Percentiles rank a stretch among this genome's conserved stretches.
These are phyloP conservation scores for Avicennia marina DNA, from an alignment of 257 asterid genomes.

Conservation along the genomic window DNA sequence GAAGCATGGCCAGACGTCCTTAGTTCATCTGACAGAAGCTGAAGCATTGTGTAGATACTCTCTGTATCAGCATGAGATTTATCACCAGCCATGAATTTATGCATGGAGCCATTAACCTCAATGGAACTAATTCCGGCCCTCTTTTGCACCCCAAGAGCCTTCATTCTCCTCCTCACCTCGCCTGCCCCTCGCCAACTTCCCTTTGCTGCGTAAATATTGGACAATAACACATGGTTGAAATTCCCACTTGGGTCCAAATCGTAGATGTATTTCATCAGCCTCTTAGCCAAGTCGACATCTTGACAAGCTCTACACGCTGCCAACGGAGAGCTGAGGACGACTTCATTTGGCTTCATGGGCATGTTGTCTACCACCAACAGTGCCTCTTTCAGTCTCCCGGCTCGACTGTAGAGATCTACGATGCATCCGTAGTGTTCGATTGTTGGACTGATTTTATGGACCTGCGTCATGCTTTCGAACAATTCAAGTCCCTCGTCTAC, in stretches of 20 bases:
- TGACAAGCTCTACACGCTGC: conserved; percentile 54
- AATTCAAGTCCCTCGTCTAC: conserved; percentile 44
- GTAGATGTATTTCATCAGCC: conserved; percentile 38
- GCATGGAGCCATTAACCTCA: conserved; percentile 42
- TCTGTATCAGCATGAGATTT: conserved; percentile 45
- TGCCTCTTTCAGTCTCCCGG: conserved; percentile 71
- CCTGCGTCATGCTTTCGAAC: conserved; percentile 42
- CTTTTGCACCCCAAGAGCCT: conserved; percentile 60
- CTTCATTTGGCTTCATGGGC: conserved; percentile 73
- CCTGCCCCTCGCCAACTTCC: conserved; percentile 81
- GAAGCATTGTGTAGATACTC: conserved; percentile 34
- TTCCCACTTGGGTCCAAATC: conserved; percentile 52
- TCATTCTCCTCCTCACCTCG: conserved; percentile 71
- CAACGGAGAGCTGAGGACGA: conserved; percentile 59
- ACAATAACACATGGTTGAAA: conserved; percentile 52
- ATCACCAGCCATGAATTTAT: conserved; percentile 62
- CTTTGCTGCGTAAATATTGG: conserved; percentile 58
- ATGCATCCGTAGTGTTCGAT: conserved; percentile 80
- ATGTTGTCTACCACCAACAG: conserved; percentile 38
- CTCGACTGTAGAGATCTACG: conserved; percentile 67
- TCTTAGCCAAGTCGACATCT: conserved; percentile 52
- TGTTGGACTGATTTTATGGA: conserved; percentile 44
- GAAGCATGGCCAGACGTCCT: conserved; percentile 20
- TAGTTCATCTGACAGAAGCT: conserved; percentile 40
- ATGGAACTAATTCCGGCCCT: conserved; percentile 60